A percentile compares a stretch with the other conserved stretches of the same genome.
These are phyloP conservation scores for Sugiyamaella boreocaroliniensis DNA, from an alignment of 805 yeast species.

Conservation along the genomic window DNA sequence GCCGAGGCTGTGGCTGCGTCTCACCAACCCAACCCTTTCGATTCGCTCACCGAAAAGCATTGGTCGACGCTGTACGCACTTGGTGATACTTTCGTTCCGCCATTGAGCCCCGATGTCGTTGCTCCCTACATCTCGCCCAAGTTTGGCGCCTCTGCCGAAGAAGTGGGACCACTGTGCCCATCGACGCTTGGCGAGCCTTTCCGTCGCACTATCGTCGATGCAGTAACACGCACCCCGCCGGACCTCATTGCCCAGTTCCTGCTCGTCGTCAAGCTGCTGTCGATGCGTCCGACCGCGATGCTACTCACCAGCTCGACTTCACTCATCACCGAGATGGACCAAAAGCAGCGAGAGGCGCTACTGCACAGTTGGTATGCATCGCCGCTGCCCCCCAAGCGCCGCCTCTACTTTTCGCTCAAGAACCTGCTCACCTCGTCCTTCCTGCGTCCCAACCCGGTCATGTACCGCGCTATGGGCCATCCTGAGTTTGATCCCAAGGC, in stretches of 20 bases:
- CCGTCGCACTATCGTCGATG: not conserved
- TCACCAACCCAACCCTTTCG: not conserved
- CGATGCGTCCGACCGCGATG: slow-evolving; percentile 20
- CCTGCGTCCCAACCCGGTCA: slow-evolving; percentile 30
- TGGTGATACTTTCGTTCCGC: slow-evolving; percentile 17
- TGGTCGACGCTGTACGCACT: slow-evolving; percentile 11
- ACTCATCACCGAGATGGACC: slow-evolving; percentile 23
- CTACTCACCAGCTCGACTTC: slow-evolving; percentile 20
- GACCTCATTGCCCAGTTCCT: slow-evolving; percentile 9
- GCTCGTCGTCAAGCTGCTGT: slow-evolving; percentile 17
- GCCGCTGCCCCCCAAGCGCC: slow-evolving; percentile 33
- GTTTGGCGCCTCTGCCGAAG: slow-evolving; percentile 6
- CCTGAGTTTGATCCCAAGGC: slow-evolving; percentile 25
- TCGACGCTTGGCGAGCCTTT: slow-evolving; percentile 7
- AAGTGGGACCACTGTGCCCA: slow-evolving; percentile 13
- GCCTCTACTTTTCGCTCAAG: slow-evolving; percentile 31
- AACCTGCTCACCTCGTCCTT: slow-evolving; percentile 28
- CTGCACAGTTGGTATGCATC: slow-evolving; percentile 39
- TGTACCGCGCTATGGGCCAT: slow-evolving; percentile 35
- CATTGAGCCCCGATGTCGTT: slow-evolving; percentile 13
- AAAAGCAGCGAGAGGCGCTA: slow-evolving; percentile 30
- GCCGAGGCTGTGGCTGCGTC: not conserved
- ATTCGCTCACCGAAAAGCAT: slow-evolving; percentile 2
- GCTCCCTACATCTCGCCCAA: slow-evolving; percentile 4
- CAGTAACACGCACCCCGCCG: not conserved